A percentile compares a stretch with the other conserved stretches of the same genome.
phyloP scores from a whole-genome alignment of 2,329 filamentous ascomycete species.

The Pestalotiopsis sp. region DNA sequence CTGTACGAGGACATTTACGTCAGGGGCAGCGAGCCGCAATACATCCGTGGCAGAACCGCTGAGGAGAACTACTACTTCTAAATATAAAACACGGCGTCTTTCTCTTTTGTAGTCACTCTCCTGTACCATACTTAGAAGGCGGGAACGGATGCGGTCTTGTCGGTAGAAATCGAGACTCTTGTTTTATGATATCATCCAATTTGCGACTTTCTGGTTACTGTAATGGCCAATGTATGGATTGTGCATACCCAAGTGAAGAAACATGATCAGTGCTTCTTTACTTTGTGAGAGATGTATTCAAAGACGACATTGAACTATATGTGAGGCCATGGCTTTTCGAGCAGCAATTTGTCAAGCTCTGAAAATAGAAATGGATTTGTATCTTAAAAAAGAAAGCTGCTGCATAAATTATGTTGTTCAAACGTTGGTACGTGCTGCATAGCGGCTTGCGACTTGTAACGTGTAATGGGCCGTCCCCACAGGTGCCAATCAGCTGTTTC shows the following conservation, averaged over 20 bases:
- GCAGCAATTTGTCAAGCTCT: too few relatives aligned
- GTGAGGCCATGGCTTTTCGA: too few relatives aligned
- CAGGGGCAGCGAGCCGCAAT: constrained; percentile 81
- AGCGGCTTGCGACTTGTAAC: not conserved
- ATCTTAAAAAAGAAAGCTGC: too few relatives aligned
- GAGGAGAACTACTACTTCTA: constrained; percentile 96
- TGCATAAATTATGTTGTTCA: too few relatives aligned
- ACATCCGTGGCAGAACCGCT: constrained; percentile 81
- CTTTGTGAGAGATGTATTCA: too few relatives aligned
- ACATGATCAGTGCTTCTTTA: not conserved
- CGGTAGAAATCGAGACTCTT: constrained; percentile 9
- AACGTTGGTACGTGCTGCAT: not conserved
- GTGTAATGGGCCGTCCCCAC: not conserved
- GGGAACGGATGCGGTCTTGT: constrained; percentile 12
- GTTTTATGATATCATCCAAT: constrained; percentile 5
- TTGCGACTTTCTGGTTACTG: not conserved
- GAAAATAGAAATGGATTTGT: too few relatives aligned
- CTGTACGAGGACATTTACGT: constrained; percentile 98
- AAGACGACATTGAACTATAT: too few relatives aligned
- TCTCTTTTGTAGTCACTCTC: constrained; percentile 11
- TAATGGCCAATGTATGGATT: not conserved
- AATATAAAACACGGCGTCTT: constrained; percentile 29
- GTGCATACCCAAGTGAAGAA: not conserved
- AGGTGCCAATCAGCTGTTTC: not conserved
- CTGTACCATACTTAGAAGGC: constrained; percentile 17